Conservation (phyloP, 1,284 basidiomycete genomes). For the Sporisorium iseilematis-ciliati region DNA sequence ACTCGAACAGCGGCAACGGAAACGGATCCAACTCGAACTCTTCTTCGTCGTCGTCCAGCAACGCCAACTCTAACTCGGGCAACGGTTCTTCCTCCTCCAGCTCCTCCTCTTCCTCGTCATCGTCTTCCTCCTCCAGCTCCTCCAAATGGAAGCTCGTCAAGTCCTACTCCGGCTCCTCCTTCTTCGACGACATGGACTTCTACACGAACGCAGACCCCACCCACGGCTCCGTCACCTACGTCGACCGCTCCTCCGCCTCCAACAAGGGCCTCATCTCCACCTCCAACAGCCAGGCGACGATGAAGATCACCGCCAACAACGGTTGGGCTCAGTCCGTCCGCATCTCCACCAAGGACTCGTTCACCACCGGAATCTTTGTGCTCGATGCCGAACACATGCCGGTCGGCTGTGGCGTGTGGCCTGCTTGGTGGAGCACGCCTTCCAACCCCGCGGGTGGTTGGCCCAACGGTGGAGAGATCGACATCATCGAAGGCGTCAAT, state of each 20-base stretch:
- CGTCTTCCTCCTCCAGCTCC: slow-evolving; percentile 18
- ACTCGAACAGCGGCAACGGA: slow-evolving; percentile 5
- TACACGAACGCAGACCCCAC: slow-evolving; percentile 54
- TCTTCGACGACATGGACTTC: slow-evolving; percentile 59
- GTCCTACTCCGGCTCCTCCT: slow-evolving; percentile 44
- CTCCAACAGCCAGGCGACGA: slow-evolving; percentile 40
- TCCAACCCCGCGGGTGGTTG: slow-evolving; percentile 41
- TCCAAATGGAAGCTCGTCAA: slow-evolving; percentile 50
- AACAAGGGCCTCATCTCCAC: slow-evolving; percentile 43
- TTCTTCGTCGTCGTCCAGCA: slow-evolving; percentile 18
- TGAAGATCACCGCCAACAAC: slow-evolving; percentile 45
- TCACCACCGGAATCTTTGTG: slow-evolving; percentile 56
- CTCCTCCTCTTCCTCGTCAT: slow-evolving; percentile 25
- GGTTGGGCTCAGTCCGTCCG: slow-evolving; percentile 52
- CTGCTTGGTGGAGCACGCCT: slow-evolving; percentile 65
- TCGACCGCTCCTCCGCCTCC: slow-evolving; percentile 28
- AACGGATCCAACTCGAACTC: slow-evolving; percentile 14
- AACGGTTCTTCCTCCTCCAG: slow-evolving; percentile 16
- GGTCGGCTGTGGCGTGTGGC: slow-evolving; percentile 63
- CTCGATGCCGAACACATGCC: slow-evolving; percentile 62
- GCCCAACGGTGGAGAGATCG: slow-evolving; percentile 64
- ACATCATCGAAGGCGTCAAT: slow-evolving; percentile 64
- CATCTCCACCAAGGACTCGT: slow-evolving; percentile 55
- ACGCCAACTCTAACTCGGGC: slow-evolving; percentile 13
- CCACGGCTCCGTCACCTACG: slow-evolving; percentile 54